Conservation (phyloP, 1,139 yeast species). For the Taphrina communis region DNA sequence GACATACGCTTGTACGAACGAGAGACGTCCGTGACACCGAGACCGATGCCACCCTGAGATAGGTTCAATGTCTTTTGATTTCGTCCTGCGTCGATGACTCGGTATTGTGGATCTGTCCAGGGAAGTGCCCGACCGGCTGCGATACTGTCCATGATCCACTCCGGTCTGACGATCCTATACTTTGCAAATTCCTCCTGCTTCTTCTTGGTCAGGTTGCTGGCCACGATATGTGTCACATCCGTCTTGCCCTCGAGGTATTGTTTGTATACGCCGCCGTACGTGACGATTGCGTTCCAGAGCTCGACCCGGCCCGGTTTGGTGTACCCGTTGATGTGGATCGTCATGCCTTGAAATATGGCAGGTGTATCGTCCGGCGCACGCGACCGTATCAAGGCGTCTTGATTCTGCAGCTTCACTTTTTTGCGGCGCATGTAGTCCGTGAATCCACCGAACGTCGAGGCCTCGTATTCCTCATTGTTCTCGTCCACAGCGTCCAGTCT, state of each 20-base stretch:
- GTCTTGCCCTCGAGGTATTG: slow-evolving; percentile 72
- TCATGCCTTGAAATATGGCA: slow-evolving; percentile 65
- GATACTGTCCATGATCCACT: slow-evolving; percentile 78
- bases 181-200: slow-evolving; percentile 69
- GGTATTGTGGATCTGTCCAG: slow-evolving; percentile 65
- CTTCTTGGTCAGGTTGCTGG: slow-evolving; percentile 73
- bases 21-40: not conserved
- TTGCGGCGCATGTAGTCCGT: slow-evolving; percentile 72
- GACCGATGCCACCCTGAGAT: slow-evolving; percentile 4
- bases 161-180: slow-evolving; percentile 77
- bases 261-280: slow-evolving; percentile 80
- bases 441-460: slow-evolving; percentile 69
- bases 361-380: slow-evolving; percentile 48
- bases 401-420: slow-evolving; percentile 67
- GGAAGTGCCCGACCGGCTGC: slow-evolving; percentile 58
- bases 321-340: slow-evolving; percentile 71
- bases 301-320: slow-evolving; percentile 77
- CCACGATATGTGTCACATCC: slow-evolving; percentile 81
- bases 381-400: slow-evolving; percentile 54
- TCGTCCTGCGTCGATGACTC: slow-evolving; percentile 54
- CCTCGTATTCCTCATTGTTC: slow-evolving; percentile 48
- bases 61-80: slow-evolving; percentile 10
- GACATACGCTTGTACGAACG: slow-evolving; percentile 15
- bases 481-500: slow-evolving; percentile 17
- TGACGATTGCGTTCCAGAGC: slow-evolving; percentile 70